Evolutionary conservation across 768 basidiomycete species (phyloP).

Genomic region (Suillus americanus): DNA sequence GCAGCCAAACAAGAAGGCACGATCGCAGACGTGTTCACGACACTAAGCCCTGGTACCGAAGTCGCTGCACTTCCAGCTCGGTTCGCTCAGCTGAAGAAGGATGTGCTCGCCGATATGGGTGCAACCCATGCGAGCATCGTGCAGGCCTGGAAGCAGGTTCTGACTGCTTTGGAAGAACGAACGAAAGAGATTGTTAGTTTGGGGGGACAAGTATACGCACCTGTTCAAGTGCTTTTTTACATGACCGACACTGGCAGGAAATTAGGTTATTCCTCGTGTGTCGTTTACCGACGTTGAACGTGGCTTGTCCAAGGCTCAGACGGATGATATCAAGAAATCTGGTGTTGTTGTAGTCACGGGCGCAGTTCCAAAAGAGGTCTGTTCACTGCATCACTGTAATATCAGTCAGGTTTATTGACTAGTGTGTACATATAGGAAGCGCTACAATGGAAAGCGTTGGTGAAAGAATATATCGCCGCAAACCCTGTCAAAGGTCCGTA

Average conservation of each 20-base stretch:
- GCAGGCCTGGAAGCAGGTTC: constrained; percentile 55
- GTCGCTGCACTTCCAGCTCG: constrained; percentile 49
- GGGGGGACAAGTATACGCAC: constrained; percentile 45
- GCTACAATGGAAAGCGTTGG: constrained; percentile 52
- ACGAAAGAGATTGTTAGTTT: constrained; percentile 46
- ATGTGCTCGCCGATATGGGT: constrained; percentile 42
- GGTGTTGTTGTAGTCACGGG: constrained; percentile 60
- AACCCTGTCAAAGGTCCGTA: constrained; percentile 53
- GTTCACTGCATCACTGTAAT: constrained; percentile 22
- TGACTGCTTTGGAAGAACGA: constrained; percentile 45
- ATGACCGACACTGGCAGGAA: background rate
- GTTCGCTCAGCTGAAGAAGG: constrained; percentile 60
- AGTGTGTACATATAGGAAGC: constrained; percentile 44
- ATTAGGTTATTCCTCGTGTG: constrained; percentile 53
- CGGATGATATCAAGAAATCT: constrained; percentile 43
- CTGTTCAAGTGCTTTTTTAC: background rate
- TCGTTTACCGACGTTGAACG: constrained; percentile 41
- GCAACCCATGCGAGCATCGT: constrained; percentile 28
- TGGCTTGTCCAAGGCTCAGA: constrained; percentile 48
- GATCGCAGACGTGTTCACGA: constrained; percentile 48
- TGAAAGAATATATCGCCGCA: constrained; percentile 52
- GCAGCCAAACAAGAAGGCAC: constrained; percentile 31
- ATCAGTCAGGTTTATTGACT: background rate
- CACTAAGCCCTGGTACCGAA: constrained; percentile 36
- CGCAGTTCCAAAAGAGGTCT: constrained; percentile 53